Conservation (phyloP, 805 yeast species). For the Kuraishia molischiana region DNA sequence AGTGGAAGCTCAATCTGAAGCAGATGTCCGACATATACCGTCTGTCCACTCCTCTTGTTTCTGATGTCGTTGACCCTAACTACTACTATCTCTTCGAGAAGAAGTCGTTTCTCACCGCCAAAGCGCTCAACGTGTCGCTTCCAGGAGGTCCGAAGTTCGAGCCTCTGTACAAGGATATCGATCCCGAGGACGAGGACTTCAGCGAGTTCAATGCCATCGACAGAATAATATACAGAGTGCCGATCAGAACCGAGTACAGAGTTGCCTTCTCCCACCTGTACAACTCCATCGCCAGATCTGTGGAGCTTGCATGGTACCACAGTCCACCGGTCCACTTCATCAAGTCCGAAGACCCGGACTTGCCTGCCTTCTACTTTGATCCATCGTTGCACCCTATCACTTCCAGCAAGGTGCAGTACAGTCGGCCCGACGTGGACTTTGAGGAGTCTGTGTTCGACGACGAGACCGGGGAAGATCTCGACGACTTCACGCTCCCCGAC, state of each 20-base stretch:
- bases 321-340: constrained; percentile 47
- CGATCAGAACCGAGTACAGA: constrained; percentile 71
- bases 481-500: constrained; percentile 30
- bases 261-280: constrained; percentile 83
- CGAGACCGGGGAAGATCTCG: constrained; percentile 24
- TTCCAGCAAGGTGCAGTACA: constrained; percentile 7
- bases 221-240: constrained; percentile 70
- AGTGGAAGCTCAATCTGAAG: constrained; percentile 56
- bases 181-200: constrained; percentile 61
- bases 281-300: constrained; percentile 65
- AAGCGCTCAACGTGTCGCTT: constrained; percentile 74
- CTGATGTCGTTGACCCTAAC: constrained; percentile 49
- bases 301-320: constrained; percentile 52
- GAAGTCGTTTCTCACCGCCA: constrained; percentile 79
- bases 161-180: constrained; percentile 61
- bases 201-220: constrained; percentile 89
- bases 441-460: constrained; percentile 10
- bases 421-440: constrained; percentile 8
- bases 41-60: constrained; percentile 60
- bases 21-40: constrained; percentile 59
- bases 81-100: constrained; percentile 66
- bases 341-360: constrained; percentile 35
- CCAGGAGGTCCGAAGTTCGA: constrained; percentile 98
- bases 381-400: constrained; percentile 47
- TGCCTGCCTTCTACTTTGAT: constrained; percentile 49